phyloP scores from a whole-genome alignment of 1,284 basidiomycete genomes.

The Fomitiporia mediterranea region DNA sequence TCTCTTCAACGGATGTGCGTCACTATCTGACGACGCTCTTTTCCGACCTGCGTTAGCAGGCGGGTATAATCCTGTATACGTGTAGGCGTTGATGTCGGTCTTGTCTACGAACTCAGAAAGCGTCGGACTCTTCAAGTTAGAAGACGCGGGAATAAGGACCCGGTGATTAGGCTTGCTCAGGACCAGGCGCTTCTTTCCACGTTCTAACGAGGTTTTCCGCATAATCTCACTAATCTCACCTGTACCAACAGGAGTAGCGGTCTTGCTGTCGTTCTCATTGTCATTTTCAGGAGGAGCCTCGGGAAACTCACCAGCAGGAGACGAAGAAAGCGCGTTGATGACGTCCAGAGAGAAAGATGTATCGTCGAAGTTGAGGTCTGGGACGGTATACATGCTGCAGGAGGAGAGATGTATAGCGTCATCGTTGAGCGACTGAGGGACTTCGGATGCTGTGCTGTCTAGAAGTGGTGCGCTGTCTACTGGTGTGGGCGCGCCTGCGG shows the following conservation, averaged over 20 bases:
- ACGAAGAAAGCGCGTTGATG: not conserved
- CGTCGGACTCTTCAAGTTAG: slow-evolving; percentile 5
- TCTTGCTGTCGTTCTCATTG: not conserved
- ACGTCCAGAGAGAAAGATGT: slow-evolving; percentile 1
- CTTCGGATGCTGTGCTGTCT: too few relatives aligned
- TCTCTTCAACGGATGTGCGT: not conserved
- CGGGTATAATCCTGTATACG: too few relatives aligned
- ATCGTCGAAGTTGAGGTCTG: not conserved
- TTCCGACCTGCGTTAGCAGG: not conserved
- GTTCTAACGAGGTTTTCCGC: not conserved
- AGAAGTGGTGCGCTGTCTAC: too few relatives aligned
- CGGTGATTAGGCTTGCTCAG: slow-evolving; percentile 16
- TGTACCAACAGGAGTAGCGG: too few relatives aligned
- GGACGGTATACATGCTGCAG: too few relatives aligned
- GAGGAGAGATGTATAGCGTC: too few relatives aligned
- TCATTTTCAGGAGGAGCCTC: not conserved
- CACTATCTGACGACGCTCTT: not conserved
- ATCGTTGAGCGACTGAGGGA: too few relatives aligned
- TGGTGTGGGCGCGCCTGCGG: too few relatives aligned
- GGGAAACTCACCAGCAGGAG: too few relatives aligned
- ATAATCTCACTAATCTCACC: too few relatives aligned
- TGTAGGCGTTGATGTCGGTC: not conserved
- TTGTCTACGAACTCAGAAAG: too few relatives aligned
- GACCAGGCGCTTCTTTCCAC: slow-evolving; percentile 2
- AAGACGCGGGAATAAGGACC: not conserved